Percentiles rank a stretch among this genome's conserved stretches.
phyloP scores from a whole-genome alignment of 2,329 filamentous ascomycete species.

The Fusarium tjaetaba region DNA sequence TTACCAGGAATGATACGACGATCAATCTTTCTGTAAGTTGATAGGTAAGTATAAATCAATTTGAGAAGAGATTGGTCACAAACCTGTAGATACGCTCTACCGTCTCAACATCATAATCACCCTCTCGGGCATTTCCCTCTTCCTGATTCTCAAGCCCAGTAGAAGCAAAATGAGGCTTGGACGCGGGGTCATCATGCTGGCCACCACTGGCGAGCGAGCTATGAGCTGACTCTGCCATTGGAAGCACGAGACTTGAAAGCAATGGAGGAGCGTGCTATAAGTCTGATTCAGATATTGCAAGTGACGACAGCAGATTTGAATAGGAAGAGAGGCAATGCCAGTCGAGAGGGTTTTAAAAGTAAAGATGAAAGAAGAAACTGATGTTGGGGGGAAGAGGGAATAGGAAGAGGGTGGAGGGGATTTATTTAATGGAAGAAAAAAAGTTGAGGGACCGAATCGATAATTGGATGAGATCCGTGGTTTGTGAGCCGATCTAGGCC shows the following conservation, averaged over 20 bases:
- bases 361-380: background rate
- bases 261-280: conserved; percentile 63
- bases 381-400: conserved; percentile 19
- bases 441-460: background rate
- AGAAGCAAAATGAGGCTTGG: conserved; percentile 34
- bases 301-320: conserved; percentile 7
- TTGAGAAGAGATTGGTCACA: background rate
- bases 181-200: conserved; percentile 42
- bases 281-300: conserved; percentile 39
- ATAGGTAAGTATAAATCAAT: background rate
- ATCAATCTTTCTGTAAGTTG: conserved; percentile 59
- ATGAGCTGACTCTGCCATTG: conserved; percentile 51
- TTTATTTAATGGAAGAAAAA: conserved; percentile 15
- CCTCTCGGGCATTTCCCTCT: conserved; percentile 47
- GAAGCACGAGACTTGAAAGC: conserved; percentile 58
- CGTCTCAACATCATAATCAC: conserved; percentile 60
- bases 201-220: conserved; percentile 47
- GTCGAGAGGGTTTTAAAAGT: conserved; percentile 29
- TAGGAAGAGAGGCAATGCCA: conserved; percentile 36
- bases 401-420: conserved; percentile 20
- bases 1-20: conserved; percentile 67
- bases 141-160: conserved; percentile 42
- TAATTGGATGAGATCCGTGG: conserved; percentile 2
- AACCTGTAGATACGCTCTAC: conserved; percentile 64
- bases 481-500: conserved; percentile 38